Percentiles rank a stretch among this genome's conserved stretches.
Evolutionary conservation across 2,329 filamentous ascomycete genomes (phyloP).

Genomic region (Aspergillus felis): DNA sequence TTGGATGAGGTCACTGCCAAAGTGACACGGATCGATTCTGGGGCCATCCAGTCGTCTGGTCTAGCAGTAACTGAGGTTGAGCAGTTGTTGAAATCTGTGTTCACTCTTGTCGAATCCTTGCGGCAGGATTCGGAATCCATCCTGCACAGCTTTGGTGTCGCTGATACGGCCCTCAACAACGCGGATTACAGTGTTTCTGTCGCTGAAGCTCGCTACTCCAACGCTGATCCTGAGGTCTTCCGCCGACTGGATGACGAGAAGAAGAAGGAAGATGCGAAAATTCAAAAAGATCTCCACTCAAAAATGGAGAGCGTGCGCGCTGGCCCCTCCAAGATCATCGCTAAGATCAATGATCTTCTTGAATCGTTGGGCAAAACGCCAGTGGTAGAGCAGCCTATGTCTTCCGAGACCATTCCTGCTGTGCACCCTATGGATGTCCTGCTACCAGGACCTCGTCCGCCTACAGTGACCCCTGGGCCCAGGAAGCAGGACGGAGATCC

Average conservation of each 20-base stretch:
- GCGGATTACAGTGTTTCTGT: slow-evolving; percentile 53
- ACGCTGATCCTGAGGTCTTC: slow-evolving; percentile 41
- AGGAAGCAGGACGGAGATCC: slow-evolving; percentile 26
- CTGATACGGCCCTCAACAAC: slow-evolving; percentile 49
- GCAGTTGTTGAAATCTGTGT: slow-evolving; percentile 36
- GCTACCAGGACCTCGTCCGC: slow-evolving; percentile 25
- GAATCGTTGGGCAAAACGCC: slow-evolving; percentile 29
- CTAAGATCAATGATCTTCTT: slow-evolving; percentile 38
- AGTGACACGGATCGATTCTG: slow-evolving; percentile 35
- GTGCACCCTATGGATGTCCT: slow-evolving; percentile 13
- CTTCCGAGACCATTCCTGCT: slow-evolving; percentile 9
- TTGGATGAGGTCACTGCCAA: slow-evolving; percentile 47
- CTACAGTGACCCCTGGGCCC: slow-evolving; percentile 14
- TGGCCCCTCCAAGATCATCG: slow-evolving; percentile 34
- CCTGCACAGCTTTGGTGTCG: slow-evolving; percentile 44
- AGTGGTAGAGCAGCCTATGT: slow-evolving; percentile 12
- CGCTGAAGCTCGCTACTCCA: slow-evolving; percentile 47
- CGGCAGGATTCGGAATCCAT: slow-evolving; percentile 44
- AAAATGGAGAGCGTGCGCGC: slow-evolving; percentile 42
- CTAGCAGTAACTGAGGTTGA: slow-evolving; percentile 34
- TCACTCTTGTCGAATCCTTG: slow-evolving; percentile 38
- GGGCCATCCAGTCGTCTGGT: slow-evolving; percentile 29
- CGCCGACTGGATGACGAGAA: slow-evolving; percentile 44
- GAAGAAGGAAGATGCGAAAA: slow-evolving; percentile 46
- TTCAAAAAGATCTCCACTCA: slow-evolving; percentile 39